Evolutionary conservation across 768 basidiomycete species (phyloP), one percentile per base, ranked within the genome.

Genomic region (Pleurotus cornucopiae): DNA sequence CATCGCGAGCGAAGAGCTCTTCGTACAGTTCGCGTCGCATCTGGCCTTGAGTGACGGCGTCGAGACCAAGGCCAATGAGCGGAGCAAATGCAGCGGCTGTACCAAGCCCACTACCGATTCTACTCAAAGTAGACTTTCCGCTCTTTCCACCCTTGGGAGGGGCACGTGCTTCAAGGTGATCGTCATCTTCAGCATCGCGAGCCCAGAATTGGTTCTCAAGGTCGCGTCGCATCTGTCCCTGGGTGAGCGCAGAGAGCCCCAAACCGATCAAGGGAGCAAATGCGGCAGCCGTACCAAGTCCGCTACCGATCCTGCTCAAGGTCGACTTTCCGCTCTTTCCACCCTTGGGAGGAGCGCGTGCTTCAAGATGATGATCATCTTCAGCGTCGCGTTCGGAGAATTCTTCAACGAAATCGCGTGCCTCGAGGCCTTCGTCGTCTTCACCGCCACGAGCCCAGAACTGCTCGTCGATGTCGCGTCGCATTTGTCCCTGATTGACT

Each of bases 351-450:
- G 23, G 30, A 4, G 30, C 23, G 23, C 51, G 51, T 23, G 51
- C 34, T 18, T 53, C 34, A 11, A 53, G 51, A 2, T 53, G 26
- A 25, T 51, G 18, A 9, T 41, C 18, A 38, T 53, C 51, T 3
- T 53, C 39, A 9, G 21, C 34, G 3, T 26, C 51, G 38, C 51
- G 51, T 2, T 5, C 25, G 18, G 21, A n/a, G 14, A 48, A 26
- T 3, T 48, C 46, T 48, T 48, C 46, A n/a, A 23, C 46, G 23
- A 48, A n/a, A n/a, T 48, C 46, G 46, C 46, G 46, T 23, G 43
- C 43, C n/a, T 16, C n/a, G 7, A 44, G 20, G 13, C 20, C 43
- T 44, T 44, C 43, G 11, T 44, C 43, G 3, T 16, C n/a, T 7
- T 44, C 43, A 44, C 5, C 16, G 34, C 30, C 30, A 9, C 30